Conservation (phyloP, 2,329 filamentous ascomycete genomes). For the Cladophialophora chaetospira region DNA sequence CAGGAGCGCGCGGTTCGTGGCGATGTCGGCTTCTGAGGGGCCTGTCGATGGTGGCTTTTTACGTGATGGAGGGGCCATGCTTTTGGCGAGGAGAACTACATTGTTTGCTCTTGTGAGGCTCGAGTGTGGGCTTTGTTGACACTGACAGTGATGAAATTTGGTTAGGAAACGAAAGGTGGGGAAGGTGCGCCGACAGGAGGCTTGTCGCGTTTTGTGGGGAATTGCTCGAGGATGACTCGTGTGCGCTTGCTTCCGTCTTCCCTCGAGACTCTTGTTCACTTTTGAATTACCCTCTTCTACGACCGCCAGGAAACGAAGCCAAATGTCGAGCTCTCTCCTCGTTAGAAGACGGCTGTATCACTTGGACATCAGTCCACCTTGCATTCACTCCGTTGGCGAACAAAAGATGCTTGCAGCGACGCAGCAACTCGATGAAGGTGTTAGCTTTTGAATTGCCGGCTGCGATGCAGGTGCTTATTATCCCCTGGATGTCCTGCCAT, state of each 20-base stretch:
- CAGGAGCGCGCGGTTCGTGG: slow-evolving; percentile 24
- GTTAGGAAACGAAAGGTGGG: background rate
- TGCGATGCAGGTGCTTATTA: too few species aligned
- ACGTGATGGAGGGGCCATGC: background rate
- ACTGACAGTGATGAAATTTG: background rate
- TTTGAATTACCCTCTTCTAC: too few species aligned
- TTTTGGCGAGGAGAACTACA: background rate
- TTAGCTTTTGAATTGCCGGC: too few species aligned
- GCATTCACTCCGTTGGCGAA: too few species aligned
- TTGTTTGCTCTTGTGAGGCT: background rate
- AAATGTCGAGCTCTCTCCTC: too few species aligned
- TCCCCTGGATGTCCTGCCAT: too few species aligned
- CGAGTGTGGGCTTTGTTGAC: background rate
- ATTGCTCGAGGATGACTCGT: too few species aligned
- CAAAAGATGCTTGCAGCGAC: too few species aligned
- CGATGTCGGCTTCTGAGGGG: slow-evolving; percentile 18
- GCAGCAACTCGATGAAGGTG: too few species aligned
- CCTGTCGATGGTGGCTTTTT: background rate
- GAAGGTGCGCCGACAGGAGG: background rate
- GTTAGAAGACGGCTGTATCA: too few species aligned
- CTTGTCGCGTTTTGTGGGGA: background rate
- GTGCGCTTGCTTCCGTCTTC: background rate
- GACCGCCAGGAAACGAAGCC: too few species aligned
- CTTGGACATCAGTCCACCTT: too few species aligned
- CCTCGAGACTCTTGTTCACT: background rate